These are phyloP conservation scores for Craspedostauros australis DNA, from an alignment of 108 stramenopile species.

Conservation along the genomic window DNA sequence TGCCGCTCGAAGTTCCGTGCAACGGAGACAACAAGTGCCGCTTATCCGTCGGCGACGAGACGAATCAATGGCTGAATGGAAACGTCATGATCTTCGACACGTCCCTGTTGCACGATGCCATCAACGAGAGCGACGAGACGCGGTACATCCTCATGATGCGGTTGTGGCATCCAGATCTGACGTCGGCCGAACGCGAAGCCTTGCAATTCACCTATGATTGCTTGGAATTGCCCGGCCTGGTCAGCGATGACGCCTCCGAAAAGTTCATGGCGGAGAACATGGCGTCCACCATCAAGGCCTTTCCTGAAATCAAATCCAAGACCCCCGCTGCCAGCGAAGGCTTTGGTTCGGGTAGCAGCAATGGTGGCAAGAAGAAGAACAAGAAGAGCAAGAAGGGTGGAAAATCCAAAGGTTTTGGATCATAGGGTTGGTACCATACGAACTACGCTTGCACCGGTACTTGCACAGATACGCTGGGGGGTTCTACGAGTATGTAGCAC, in stretches of 20 bases:
- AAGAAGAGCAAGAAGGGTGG: conserved; percentile 13
- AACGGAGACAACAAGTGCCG: conserved; percentile 73
- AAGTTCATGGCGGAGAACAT: conserved; percentile 42
- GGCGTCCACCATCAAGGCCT: conserved; percentile 39
- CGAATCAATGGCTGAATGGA: conserved; percentile 81
- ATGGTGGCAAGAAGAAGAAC: conserved; percentile 6
- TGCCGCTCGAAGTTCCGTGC: conserved; percentile 79
- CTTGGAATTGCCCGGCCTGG: conserved; percentile 60
- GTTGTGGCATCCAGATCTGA: conserved; percentile 92
- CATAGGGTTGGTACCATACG: too few species aligned
- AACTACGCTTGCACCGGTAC: too few species aligned
- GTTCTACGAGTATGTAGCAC: too few species aligned
- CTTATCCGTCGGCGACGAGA: conserved; percentile 72
- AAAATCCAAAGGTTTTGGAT: conserved; percentile 8
- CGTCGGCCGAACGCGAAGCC: conserved; percentile 64
- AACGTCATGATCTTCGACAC: conserved; percentile 81
- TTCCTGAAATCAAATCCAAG: conserved; percentile 31
- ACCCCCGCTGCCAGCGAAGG: background rate
- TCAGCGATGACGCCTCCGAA: conserved; percentile 39
- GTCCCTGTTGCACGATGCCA: conserved; percentile 81
- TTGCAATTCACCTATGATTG: conserved; percentile 87
- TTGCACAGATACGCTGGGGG: too few species aligned
- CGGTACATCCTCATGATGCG: conserved; percentile 87
- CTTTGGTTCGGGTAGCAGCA: background rate
- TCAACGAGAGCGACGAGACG: conserved; percentile 76